Evolutionary conservation across 2,329 filamentous ascomycete genomes (phyloP), one percentile per base, ranked within the genome.

Genomic region (Diaporthe sp.): DNA sequence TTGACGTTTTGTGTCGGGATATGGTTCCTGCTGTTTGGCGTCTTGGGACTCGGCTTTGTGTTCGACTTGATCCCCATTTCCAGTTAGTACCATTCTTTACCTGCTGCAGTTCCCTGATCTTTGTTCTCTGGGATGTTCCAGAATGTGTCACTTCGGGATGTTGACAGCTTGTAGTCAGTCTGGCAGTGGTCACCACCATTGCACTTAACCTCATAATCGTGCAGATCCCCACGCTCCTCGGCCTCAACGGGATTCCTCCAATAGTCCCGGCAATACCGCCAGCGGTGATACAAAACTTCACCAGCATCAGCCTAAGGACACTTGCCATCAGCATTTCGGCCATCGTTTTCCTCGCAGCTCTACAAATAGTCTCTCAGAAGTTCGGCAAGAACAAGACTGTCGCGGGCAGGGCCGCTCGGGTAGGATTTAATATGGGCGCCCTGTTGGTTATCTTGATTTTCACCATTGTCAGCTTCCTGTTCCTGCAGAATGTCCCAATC

Each of bases 1-100:
- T 55, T 73, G 61, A 73, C 71, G 9, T 57, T 69, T 25, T 66
- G 61, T 25, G 71, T 73, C 15, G 66, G 71, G 6, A 73, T 73
- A 35, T 73, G 71, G 71, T 73, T 69, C 35, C 33, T 73, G 13
- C 35, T 73, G 22, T 73, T 73, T 25, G 71, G 71, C 17, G 30
- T 69, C n/a, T 28, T 73, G 4, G 71, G 71, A 13, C 71, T 73
- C 52, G 71, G 71, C 4, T 73, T 73, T 15, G 12, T 73, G 12
- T 69, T 73, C 47, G 71, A 73, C 8, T 15, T 73, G 3, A 52
- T 73, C 13, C 71, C 71, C 1, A 50, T 54, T 2, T 42, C 38
- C 9, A 22, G n/a, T n/a, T n/a, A n/a, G n/a, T n/a, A n/a, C n/a
- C n/a, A n/a, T n/a, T n/a, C n/a, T n/a, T n/a, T n/a, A n/a, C n/a